Conservation (phyloP, 148 eudicot species). For the Euryodendron excelsum region DNA sequence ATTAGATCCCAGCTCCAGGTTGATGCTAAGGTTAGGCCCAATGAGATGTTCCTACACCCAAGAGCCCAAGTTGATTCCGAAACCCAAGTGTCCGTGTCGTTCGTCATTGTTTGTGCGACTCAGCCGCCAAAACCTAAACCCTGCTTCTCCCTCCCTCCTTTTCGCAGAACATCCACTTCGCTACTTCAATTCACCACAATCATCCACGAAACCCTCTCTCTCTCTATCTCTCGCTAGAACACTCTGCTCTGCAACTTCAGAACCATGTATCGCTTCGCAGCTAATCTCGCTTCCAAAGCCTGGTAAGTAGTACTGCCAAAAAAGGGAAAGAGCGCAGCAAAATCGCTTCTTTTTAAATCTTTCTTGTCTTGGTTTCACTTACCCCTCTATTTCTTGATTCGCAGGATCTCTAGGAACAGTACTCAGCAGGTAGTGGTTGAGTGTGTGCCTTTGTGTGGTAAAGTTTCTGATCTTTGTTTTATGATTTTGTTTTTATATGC, state of each 20-base stretch:
- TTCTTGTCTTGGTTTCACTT: background rate
- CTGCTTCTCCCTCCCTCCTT: background rate
- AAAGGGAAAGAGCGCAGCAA: background rate
- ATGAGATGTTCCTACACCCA: background rate
- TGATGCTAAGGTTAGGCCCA: background rate
- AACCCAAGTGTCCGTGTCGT: background rate
- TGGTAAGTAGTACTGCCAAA: background rate
- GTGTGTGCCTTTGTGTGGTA: background rate
- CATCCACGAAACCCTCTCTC: background rate
- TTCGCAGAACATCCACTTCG: too few species aligned
- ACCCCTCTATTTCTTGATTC: background rate
- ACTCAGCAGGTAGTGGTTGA: conserved; percentile 25
- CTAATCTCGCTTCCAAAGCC: conserved; percentile 39
- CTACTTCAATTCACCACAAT: background rate
- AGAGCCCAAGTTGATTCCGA: background rate
- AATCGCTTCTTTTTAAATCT: background rate
- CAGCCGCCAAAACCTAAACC: conserved; percentile 29
- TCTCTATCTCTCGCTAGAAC: background rate
- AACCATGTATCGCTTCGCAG: conserved; percentile 35
- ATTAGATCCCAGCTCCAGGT: background rate
- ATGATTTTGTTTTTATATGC: background rate
- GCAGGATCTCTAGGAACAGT: conserved; percentile 27
- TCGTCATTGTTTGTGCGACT: background rate
- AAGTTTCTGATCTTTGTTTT: background rate
- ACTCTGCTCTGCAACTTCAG: background rate